Base-by-base conservation (phyloP, 306 rosid species). In the Styphnolobium japonicum region DNA sequence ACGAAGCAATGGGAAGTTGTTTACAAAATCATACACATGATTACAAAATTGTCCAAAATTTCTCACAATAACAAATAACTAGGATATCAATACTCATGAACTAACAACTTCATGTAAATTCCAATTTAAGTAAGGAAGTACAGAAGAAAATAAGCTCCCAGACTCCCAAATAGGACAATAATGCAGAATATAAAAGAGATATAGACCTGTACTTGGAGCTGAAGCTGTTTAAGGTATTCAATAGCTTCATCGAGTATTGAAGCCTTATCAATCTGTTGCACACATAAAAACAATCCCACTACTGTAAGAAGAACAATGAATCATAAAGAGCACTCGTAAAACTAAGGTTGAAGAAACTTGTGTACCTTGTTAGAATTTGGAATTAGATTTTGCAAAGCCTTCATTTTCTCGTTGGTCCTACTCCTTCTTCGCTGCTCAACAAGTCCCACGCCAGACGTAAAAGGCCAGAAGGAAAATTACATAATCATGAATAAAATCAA, bases 241-340 rank as follows among this genome's bases (percentile, higher is more conserved):
- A 95, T 95, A 75, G 97, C 97, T 84, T 95, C 98, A 80, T 95
- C 98, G 43, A 95, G 90, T 98, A 95, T 93, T 8, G 98, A 95
- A 82, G 98, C 98, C 87, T 95, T 95, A 79, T 95, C 98, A 16
- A 96, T 91, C 98, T 92, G 90, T 82, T 67, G 37, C 73, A 70
- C 43, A 46, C 69, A 84, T 29, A 73, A 80, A 80, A 53, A 79
- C 66, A 45, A 76, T 53, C 0, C 0, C 18, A 55, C 40, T 6
- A 57, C 14, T 37, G 23, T 65, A 55, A 63, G 23, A 79, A 58
- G 27, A 80, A 7, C 33, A 55, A 67, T 7, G 42, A 82, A 65
- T 56, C 43, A 58, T 46, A 29, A 78, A 56, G 25, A 12, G 52
- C 45, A 64, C 23, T 53, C 15, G 3, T 65, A 1, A 37, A 71